Conservation (phyloP, 768 basidiomycete species). For the Boletellus sp. region DNA sequence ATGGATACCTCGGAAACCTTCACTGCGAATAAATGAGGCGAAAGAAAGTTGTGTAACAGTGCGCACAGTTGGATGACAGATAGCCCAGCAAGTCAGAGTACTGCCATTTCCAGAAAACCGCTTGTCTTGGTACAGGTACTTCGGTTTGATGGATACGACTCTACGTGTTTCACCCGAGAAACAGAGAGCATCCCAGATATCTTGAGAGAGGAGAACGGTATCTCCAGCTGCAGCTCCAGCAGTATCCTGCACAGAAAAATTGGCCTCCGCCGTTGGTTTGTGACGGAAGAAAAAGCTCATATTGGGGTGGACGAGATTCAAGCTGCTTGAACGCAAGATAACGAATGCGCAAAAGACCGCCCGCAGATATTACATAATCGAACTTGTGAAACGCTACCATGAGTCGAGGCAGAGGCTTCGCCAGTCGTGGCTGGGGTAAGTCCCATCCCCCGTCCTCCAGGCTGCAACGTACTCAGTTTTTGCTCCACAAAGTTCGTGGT, state of each 20-base stretch:
- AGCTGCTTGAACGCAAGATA: no score
- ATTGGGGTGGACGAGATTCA: neutral
- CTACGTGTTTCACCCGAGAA: constrained; percentile 9
- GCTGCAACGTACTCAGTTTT: neutral
- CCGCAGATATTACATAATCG: constrained; percentile 32
- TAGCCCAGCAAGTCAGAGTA: constrained; percentile 35
- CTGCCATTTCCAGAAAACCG: neutral
- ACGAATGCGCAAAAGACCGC: neutral
- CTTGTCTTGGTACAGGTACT: constrained; percentile 1
- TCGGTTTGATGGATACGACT: constrained; percentile 26
- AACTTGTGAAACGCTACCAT: constrained; percentile 27
- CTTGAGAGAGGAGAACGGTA: constrained; percentile 29
- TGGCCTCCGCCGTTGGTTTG: constrained; percentile 19
- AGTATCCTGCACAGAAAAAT: constrained; percentile 25
- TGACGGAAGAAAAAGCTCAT: constrained; percentile 40
- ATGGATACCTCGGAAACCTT: constrained; percentile 34
- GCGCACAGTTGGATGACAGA: constrained; percentile 38
- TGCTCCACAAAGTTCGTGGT: constrained; percentile 44
- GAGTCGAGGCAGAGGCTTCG: constrained; percentile 58
- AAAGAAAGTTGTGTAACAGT: neutral
- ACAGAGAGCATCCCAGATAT: constrained; percentile 31
- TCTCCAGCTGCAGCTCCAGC: constrained; percentile 15
- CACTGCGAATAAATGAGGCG: constrained; percentile 22
- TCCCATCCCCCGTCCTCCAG: neutral
- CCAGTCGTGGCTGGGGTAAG: constrained; percentile 52